Conservation (phyloP, 495 filamentous ascomycete genomes). For the Baudoinia panamericana region DNA sequence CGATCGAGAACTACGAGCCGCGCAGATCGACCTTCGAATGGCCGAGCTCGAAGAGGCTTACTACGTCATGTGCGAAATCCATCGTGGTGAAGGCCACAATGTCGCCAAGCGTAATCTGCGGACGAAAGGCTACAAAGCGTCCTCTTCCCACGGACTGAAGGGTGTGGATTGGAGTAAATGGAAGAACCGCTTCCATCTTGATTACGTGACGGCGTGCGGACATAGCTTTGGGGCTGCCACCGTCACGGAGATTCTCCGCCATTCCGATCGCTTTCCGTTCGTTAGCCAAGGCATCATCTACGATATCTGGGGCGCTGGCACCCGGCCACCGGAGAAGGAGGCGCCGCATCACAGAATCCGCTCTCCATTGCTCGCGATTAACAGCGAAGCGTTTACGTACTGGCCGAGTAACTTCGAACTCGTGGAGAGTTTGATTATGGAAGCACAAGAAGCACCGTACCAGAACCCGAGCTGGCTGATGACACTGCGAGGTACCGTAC, state of each 20-base stretch:
- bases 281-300: conserved; percentile 46
- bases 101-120: conserved; percentile 36
- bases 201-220: conserved; percentile 26
- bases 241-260: conserved; percentile 31
- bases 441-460: conserved; percentile 27
- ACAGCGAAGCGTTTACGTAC: conserved; percentile 49
- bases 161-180: conserved; percentile 32
- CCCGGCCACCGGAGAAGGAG: conserved; percentile 23
- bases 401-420: conserved; percentile 44
- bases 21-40: conserved; percentile 32
- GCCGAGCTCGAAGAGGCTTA: conserved; percentile 35
- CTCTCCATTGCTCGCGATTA: conserved; percentile 43
- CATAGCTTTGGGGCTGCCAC: conserved; percentile 34
- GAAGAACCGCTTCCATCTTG: conserved; percentile 27
- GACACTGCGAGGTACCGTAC: conserved; percentile 46
- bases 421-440: conserved; percentile 37
- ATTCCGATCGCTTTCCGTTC: conserved; percentile 36
- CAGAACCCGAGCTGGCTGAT: conserved; percentile 38
- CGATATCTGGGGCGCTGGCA: conserved; percentile 41
- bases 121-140: conserved; percentile 37
- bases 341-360: conserved; percentile 30
- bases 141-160: conserved; percentile 37
- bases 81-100: conserved; percentile 24
- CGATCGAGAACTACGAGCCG: conserved; percentile 31
- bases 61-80: conserved; percentile 25